Percentiles rank a stretch among this genome's conserved stretches.
phyloP scores from a whole-genome alignment of 306 rosid genomes.

The Vigna nakashimae region DNA sequence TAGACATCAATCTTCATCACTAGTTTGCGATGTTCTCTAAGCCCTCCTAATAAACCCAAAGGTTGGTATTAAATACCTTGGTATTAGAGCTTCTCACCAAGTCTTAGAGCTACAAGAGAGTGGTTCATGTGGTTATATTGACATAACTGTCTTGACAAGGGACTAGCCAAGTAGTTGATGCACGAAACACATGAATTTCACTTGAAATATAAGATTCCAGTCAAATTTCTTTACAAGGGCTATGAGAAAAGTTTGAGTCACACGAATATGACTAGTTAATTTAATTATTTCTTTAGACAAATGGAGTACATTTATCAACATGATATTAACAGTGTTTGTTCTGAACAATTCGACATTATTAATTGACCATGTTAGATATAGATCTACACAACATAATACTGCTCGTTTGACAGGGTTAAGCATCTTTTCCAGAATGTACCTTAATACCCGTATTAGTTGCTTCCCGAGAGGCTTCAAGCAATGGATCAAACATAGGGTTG shows the following conservation, averaged over 20 bases:
- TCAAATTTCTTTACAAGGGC: background rate
- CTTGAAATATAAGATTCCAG: no score
- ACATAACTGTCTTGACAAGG: no score
- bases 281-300: constrained; percentile 16
- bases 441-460: constrained; percentile 94
- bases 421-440: constrained; percentile 56
- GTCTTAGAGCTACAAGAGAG: no score
- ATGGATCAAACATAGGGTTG: constrained; percentile 89
- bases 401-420: background rate
- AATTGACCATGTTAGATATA: constrained; percentile 4
- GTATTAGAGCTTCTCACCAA: no score
- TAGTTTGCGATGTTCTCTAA: no score
- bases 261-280: constrained; percentile 17
- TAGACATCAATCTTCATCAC: no score
- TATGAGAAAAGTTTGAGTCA: background rate
- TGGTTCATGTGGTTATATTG: no score
- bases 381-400: background rate
- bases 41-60: no score
- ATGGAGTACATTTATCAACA: background rate
- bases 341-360: constrained; percentile 23
- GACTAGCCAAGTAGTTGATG: no score
- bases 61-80: no score
- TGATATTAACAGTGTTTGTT: background rate
- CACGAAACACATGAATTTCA: background rate
- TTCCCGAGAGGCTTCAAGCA: constrained; percentile 97